Conservation (phyloP, 148 eudicot genomes). For the Arctostaphylos glauca region DNA sequence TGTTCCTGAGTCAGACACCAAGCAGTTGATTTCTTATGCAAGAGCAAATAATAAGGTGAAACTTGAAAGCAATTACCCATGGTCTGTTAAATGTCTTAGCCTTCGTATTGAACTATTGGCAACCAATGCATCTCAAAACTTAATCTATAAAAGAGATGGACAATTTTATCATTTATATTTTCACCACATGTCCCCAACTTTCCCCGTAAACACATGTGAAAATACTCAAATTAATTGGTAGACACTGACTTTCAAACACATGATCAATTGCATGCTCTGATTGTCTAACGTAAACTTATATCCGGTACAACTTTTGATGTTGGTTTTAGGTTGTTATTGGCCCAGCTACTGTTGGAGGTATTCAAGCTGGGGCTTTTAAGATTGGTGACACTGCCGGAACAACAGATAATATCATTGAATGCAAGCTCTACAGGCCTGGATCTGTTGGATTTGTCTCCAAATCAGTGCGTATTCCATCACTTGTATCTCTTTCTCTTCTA, state of each 20-base stretch:
- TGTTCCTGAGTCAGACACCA: slow-evolving; percentile 91
- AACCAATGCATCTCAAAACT: not conserved
- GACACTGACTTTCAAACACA: not conserved
- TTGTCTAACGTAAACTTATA: too few species aligned
- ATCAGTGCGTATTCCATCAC: slow-evolving; percentile 59
- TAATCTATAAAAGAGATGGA: not conserved
- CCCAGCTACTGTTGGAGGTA: slow-evolving; percentile 96
- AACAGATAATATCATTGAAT: slow-evolving; percentile 81
- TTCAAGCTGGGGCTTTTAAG: slow-evolving; percentile 99
- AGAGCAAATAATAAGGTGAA: slow-evolving; percentile 91
- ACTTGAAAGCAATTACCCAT: not conserved
- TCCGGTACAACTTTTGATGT: not conserved
- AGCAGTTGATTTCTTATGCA: slow-evolving; percentile 87
- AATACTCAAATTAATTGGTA: not conserved
- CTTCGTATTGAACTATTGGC: not conserved
- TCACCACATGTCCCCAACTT: not conserved
- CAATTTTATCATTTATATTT: not conserved
- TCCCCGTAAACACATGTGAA: not conserved
- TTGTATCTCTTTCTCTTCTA: not conserved
- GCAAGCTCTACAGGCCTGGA: slow-evolving; percentile 97
- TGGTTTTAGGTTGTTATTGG: slow-evolving; percentile 78
- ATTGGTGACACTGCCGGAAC: slow-evolving; percentile 99
- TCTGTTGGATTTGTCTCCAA: slow-evolving; percentile 99
- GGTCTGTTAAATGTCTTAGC: not conserved
- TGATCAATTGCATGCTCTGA: not conserved